Evolutionary conservation across 1,284 basidiomycete genomes (phyloP), one percentile per base, ranked within the genome.

Genomic region (Ganoderma leucocontextum): DNA sequence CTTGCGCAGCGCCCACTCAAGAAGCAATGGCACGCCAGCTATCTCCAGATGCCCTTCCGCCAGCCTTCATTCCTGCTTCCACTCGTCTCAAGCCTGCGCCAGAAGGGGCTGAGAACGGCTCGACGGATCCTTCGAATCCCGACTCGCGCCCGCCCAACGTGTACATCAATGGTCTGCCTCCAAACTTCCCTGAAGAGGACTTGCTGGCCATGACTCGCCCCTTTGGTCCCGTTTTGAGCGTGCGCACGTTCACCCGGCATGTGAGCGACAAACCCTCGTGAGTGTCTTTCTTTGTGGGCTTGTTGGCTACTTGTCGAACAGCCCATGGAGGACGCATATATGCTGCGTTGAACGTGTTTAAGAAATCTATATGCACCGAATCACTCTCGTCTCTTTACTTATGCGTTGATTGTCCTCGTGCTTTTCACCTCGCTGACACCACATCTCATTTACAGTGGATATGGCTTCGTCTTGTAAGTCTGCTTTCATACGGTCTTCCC

Each of bases 391-490:
- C 13, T 8, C 13, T 39, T 10, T 39, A 39, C 9, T 19, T 52
- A 29, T 15, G 29, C 41, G 3, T 61, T 35, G 33, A 15, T 9
- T 57, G 2, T 17, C 7, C 25, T 4, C 29, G 61, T 63, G 36
- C n/a, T 41, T 25, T 19, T 36, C n/a, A n/a, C n/a, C 10, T 19
- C 1, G 29, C 58, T 53, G 47, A 60, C 36, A n/a, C 38, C 4
- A 5, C 22, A 25, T 49, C 36, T 41, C 9, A 22, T 36, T 19
- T 64, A 78, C 76, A 93, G 91, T 60, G 92, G 92, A 7, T 94
- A 94, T 76, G 92, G 92, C 6, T 94, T 94, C 76, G 92, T 94
- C 42, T 78, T 94, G 91, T 93, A 74, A 80, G 91, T 78, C 36
- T 63, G 6, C 5, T 22, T 33, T 15, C 38, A n/a, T 9, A 47